phyloP scores from a whole-genome alignment of 306 rosid species.

The Prunus mume region DNA sequence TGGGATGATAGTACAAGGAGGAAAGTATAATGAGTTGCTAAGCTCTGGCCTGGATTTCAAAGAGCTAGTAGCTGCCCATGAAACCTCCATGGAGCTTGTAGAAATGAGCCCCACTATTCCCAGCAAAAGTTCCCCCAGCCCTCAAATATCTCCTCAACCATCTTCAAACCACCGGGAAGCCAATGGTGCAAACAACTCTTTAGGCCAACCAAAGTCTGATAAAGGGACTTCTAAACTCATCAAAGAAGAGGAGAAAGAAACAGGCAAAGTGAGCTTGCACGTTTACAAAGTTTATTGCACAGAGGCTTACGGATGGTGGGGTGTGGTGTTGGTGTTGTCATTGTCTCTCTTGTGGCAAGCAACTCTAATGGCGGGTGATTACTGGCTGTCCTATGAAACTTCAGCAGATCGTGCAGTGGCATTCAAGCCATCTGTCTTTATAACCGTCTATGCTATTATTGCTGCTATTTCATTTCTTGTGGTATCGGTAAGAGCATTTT shows the following conservation, averaged over 20 bases:
- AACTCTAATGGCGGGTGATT: conserved; percentile 67
- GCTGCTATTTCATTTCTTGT: conserved; percentile 41
- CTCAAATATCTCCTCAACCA: conserved; percentile 32
- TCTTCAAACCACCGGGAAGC: conserved; percentile 34
- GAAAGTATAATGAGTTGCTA: conserved; percentile 65
- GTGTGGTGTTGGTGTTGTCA: conserved; percentile 44
- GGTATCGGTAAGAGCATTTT: conserved; percentile 46
- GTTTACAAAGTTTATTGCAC: conserved; percentile 83
- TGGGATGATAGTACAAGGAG: conserved; percentile 76
- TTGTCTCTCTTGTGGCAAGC: conserved; percentile 75
- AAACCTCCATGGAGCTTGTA: conserved; percentile 90
- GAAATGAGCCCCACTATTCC: conserved; percentile 47
- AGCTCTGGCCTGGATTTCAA: conserved; percentile 67
- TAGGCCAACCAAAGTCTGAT: conserved; percentile 43
- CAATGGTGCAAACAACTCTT: conserved; percentile 54
- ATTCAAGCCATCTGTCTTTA: conserved; percentile 58
- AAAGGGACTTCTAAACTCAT: conserved; percentile 77
- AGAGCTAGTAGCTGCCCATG: conserved; percentile 85
- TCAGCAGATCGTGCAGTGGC: conserved; percentile 50
- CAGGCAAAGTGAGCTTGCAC: conserved; percentile 72
- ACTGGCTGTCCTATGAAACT: conserved; percentile 93
- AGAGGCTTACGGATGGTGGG: conserved; percentile 95
- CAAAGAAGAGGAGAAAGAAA: conserved; percentile 90
- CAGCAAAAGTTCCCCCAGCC: conserved; percentile 37
- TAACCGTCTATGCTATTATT: conserved; percentile 53